phyloP scores from a whole-genome alignment of 169 alveolate genomes.

The Plasmodium ovale region DNA sequence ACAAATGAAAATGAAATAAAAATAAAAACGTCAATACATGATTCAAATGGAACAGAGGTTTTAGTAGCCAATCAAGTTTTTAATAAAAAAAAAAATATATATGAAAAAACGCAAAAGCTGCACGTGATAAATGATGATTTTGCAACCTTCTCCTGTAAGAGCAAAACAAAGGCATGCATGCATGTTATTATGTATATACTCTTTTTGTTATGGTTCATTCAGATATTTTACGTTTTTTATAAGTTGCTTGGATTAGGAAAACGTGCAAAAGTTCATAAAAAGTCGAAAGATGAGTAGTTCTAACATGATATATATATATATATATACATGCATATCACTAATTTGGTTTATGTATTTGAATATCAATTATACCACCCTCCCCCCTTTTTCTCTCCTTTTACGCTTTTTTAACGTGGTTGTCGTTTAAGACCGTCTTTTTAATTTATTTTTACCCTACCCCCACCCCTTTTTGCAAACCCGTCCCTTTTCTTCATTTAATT shows the following conservation, averaged over 20 bases:
- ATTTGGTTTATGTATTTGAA: constrained; percentile 9
- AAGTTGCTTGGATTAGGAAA: constrained; percentile 12
- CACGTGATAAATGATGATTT: constrained; percentile 66
- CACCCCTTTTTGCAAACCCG: too few species aligned
- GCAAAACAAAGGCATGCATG: constrained; percentile 13
- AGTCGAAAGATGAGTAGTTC: constrained; percentile 14
- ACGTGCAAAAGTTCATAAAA: constrained; percentile 18
- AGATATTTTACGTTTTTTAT: constrained; percentile 8
- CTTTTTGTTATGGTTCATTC: constrained; percentile 33
- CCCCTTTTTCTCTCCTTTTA: not conserved
- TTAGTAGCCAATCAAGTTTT: constrained; percentile 56
- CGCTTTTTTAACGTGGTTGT: not conserved
- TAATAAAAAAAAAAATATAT: constrained; percentile 53
- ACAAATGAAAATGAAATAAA: constrained; percentile 34
- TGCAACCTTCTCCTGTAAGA: constrained; percentile 48
- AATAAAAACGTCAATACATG: constrained; percentile 31
- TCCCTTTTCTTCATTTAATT: too few species aligned
- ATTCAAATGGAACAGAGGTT: constrained; percentile 54
- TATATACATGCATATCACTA: not conserved
- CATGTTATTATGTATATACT: constrained; percentile 30
- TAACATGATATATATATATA: not conserved
- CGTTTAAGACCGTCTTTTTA: not conserved
- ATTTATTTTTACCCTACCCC: not conserved
- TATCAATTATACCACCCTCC: too few species aligned
- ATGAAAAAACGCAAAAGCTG: constrained; percentile 27